Conservation (phyloP, 2,329 filamentous ascomycete species). For the Knoxdaviesia capensis region DNA sequence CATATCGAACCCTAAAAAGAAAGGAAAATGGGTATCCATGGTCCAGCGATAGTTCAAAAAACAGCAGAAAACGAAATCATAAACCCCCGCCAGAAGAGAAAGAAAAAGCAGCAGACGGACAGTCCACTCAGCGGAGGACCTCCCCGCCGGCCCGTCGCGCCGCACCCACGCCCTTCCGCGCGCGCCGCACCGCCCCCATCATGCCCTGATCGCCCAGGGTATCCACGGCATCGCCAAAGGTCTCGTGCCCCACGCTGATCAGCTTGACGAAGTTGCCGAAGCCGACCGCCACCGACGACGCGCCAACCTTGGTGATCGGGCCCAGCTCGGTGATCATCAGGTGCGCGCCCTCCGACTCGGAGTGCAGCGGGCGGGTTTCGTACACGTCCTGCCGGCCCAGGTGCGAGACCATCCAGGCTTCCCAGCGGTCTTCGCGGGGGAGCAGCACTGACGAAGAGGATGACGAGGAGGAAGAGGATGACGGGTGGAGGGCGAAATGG, state of each 20-base stretch:
- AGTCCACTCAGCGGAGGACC: no score
- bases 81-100: no score
- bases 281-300: slow-evolving; percentile 44
- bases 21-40: no score
- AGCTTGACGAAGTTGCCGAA: slow-evolving; percentile 58
- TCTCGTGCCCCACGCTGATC: slow-evolving; percentile 43
- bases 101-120: no score
- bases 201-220: slow-evolving; percentile 6
- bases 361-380: slow-evolving; percentile 24
- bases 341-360: slow-evolving; percentile 22
- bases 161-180: no score
- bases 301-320: slow-evolving; percentile 41
- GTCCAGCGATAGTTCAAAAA: no score
- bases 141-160: no score
- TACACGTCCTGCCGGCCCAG: slow-evolving; percentile 21
- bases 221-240: slow-evolving; percentile 27
- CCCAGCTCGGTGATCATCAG: slow-evolving; percentile 47
- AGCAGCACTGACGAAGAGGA: not conserved
- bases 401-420: slow-evolving; percentile 31
- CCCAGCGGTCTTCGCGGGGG: slow-evolving; percentile 20
- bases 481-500: not conserved
- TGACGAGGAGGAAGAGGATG: not conserved
- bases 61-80: no score
- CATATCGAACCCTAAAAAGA: no score
- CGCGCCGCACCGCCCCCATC: not conserved